Base-by-base conservation (phyloP, 176 grass and related monocot genomes). In the Dactylis glomerata region DNA sequence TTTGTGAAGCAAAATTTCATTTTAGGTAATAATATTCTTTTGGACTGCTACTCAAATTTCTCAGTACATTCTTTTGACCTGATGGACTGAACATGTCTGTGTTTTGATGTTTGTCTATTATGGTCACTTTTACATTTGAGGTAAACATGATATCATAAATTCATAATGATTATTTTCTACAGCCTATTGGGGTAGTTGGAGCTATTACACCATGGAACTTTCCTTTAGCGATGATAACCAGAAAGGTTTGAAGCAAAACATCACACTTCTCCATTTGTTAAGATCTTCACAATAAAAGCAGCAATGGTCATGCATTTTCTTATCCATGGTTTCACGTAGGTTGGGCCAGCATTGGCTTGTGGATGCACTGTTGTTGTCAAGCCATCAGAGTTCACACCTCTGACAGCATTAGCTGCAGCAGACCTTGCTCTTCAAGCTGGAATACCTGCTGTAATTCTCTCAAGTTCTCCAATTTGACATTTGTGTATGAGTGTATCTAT, bases 181-280 rank as follows among this genome's bases (percentile, higher is more conserved):
- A 98, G 93, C 96, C 96, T 86, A 93, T 98, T 87, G 96, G 96
- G 67, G 96, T 98, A 77, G 89, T 98, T 88, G 96, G 96, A 81
- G 96, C 96, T 83, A 95, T 98, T 81, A 95, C 96, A 33, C 96
- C 96, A 44, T 98, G 96, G 96, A 98, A 98, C 69, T 98, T 98
- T 78, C 96, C 96, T 87, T 87, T 98, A 75, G 96, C 96, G 51
- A 98, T 98, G 96, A 98, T 95, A 89, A 98, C 96, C 66, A 81
- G 96, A 72, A 98, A 98, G 96, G 96, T 98, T 26, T 64, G 33
- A 68, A 82, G 19, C 44, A 66, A 50, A 59, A 72, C 47, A 64
- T 24, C 56, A 66, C 62, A 85, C 46, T 79, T 64, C 8, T 80
- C 6, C 49, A 26, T 82, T 31, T n/a, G 17, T 27, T 34, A 38